Base-by-base conservation (phyloP, 352 stramenopile species). In the Pythium myriotylum region DNA sequence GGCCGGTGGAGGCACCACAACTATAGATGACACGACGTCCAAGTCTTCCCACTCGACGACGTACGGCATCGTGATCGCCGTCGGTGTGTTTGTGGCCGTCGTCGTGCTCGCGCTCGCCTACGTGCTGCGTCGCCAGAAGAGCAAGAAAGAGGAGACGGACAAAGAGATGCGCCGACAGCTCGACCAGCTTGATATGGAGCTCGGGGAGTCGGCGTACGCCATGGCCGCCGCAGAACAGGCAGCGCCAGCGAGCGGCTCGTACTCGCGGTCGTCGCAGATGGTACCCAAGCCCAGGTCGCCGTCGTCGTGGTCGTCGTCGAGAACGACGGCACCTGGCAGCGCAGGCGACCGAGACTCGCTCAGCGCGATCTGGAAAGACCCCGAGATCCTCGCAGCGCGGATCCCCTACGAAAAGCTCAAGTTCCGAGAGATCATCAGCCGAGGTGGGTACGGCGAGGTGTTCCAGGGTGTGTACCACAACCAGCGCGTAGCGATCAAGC, bases 371-470 rank as follows among this genome's bases (percentile, higher is more conserved):
- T 89, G 79, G 79, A 65, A 74, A 0, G 72, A 89, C 37, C 73
- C 73, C 0, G 65, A 65, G 13, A 77, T 89, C 53, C 63, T 86
- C 1, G 73, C 77, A 0, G 75, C 70, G 0, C 66, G 77, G 1
- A 67, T 85, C 24, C 79, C 79, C 10, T 81, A 80, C 64, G 76
- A 86, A 10, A 67, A 69, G 42, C 62, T 88, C 22, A 32, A 35
- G 1, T 33, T 67, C 0, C 63, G 73, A 9, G 68, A 73, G 0
- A 48, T 80, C 2, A 52, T 88, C 17, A 84, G 76, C 54, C 68
- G 71, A 0, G 79, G 79, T 19, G 76, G 72, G 12, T 85, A 81
- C 26, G 76, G 76, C 32, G 68, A 82, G 24, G 79, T 89, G 19
- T 70, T 79, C 20, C 48, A 54, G 1, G 76, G 76, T 9, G 55